A percentile compares a stretch with the other conserved stretches of the same genome.
phyloP scores from a whole-genome alignment of 306 rosid genomes.

The Elaeagnus macrophylla region DNA sequence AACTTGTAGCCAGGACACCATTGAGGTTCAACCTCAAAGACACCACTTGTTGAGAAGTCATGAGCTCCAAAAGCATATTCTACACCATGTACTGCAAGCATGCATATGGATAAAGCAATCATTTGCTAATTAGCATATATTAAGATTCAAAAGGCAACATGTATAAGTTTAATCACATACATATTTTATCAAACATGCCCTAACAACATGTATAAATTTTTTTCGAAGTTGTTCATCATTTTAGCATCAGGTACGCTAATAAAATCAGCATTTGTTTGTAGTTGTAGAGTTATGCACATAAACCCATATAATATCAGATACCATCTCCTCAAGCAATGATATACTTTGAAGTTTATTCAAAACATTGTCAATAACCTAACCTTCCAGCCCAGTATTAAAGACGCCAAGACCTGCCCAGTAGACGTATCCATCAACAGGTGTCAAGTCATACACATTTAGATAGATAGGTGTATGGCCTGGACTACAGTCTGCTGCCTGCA shows the following conservation, averaged over 20 bases:
- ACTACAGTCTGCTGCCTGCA: conserved; percentile 44
- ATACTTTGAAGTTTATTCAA: not conserved
- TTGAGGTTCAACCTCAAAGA: conserved; percentile 87
- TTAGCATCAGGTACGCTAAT: too few species aligned
- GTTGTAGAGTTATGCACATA: too few species aligned
- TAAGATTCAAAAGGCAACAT: too few species aligned
- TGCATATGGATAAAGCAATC: conserved; percentile 6
- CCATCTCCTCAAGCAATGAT: too few species aligned
- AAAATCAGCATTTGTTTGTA: too few species aligned
- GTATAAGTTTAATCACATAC: too few species aligned
- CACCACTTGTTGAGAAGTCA: conserved; percentile 81
- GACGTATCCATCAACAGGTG: conserved; percentile 74
- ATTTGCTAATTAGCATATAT: too few species aligned
- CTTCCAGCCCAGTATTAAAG: conserved; percentile 88
- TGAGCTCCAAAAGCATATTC: conserved; percentile 98
- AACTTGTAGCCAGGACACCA: conserved; percentile 91
- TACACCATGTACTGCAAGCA: conserved; percentile 66
- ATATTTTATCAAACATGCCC: too few species aligned
- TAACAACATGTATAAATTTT: too few species aligned
- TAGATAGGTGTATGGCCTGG: conserved; percentile 70
- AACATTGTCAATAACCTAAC: conserved; percentile 25
- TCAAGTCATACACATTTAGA: conserved; percentile 89
- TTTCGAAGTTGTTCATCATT: too few species aligned
- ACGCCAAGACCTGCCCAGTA: conserved; percentile 95
- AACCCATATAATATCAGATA: too few species aligned